Conservation (phyloP, 176 grass and related monocot species). For the Dendrocalamus sinicus region DNA sequence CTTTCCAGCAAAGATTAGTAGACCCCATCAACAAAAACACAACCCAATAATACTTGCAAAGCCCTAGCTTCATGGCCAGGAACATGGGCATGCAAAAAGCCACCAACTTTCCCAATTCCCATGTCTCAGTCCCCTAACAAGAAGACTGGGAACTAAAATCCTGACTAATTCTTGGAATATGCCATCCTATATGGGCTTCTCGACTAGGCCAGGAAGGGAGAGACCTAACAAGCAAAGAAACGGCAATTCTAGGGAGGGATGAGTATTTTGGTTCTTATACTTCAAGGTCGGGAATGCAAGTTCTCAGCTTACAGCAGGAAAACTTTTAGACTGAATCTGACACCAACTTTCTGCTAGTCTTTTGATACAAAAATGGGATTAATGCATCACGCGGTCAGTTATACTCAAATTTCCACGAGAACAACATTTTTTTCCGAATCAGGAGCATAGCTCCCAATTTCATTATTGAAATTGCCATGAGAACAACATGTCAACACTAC, state of each 20-base stretch:
- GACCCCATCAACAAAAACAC: constrained; percentile 39
- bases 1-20: constrained; percentile 57
- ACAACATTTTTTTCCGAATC: neutral
- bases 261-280: neutral
- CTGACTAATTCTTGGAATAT: neutral
- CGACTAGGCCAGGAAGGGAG: constrained; percentile 46
- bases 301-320: neutral
- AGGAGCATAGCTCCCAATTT: too few relatives aligned
- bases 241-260: neutral
- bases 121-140: neutral
- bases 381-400: neutral
- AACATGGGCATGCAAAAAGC: constrained; percentile 24
- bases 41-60: constrained; percentile 42
- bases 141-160: neutral
- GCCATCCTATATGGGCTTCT: neutral
- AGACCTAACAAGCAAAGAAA: constrained; percentile 28
- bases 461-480: neutral
- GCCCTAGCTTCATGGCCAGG: constrained; percentile 11
- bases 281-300: neutral
- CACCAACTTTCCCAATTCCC: constrained; percentile 47
- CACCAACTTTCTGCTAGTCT: neutral
- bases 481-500: neutral
- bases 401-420: neutral
- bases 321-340: neutral
- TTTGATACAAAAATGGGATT: neutral